Percentiles rank a stretch among this genome's conserved stretches.
Conservation (phyloP, 108 stramenopile species). For the Seminavis robusta region DNA sequence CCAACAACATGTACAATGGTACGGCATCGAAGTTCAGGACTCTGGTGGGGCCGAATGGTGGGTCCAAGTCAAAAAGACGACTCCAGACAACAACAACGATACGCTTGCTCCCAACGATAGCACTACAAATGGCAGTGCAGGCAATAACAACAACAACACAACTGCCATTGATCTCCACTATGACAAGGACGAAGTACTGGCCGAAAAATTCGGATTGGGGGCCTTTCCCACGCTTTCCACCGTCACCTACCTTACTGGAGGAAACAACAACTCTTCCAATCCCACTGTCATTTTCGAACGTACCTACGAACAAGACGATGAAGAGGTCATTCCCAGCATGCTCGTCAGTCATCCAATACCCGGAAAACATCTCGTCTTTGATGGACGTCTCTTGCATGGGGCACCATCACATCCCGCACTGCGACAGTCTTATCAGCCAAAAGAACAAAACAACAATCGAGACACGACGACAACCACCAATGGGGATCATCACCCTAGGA, state of each 20-base stretch:
- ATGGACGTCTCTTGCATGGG: constrained; percentile 86
- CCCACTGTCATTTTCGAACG: constrained; percentile 75
- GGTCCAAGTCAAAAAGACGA: constrained; percentile 71
- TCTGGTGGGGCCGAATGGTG: constrained; percentile 67
- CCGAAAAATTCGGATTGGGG: constrained; percentile 78
- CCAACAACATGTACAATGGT: constrained; percentile 42
- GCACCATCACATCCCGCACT: constrained; percentile 66
- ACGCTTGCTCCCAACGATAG: neutral
- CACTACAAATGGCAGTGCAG: neutral
- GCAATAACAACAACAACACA: neutral
- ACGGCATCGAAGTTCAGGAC: constrained; percentile 6
- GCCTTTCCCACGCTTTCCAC: constrained; percentile 81
- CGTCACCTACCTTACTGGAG: constrained; percentile 76
- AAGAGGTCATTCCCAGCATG: constrained; percentile 47
- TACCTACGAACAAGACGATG: constrained; percentile 64
- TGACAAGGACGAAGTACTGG: constrained; percentile 87
- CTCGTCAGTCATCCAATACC: constrained; percentile 57
- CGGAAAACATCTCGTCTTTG: constrained; percentile 87
- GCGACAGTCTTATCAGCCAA: neutral
- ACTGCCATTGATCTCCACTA: constrained; percentile 82
- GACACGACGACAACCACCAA: neutral
- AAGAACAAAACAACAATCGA: constrained; percentile 1
- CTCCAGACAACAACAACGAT: neutral
- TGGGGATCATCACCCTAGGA: neutral
- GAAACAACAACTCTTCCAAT: constrained; percentile 3